Percentiles rank a stretch among this genome's conserved stretches.
phyloP scores from a whole-genome alignment of 2,329 filamentous ascomycete genomes.

The Neonectria neomacrospora region DNA sequence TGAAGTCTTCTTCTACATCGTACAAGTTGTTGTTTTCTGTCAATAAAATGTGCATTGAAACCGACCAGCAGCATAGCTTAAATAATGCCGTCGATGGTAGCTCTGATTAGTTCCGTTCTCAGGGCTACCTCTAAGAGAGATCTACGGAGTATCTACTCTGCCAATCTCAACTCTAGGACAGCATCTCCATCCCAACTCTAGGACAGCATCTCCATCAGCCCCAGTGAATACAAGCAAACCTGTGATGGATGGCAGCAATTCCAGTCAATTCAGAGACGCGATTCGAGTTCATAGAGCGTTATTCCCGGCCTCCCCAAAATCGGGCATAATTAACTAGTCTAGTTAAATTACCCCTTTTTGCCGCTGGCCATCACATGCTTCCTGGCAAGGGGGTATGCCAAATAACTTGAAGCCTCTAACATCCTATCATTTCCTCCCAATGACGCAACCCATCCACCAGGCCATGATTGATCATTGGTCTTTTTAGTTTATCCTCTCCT shows the following conservation, averaged over 20 bases:
- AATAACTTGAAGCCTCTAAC: slow-evolving; percentile 1
- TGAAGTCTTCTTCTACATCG: neutral
- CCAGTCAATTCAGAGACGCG: neutral
- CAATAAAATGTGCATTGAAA: neutral
- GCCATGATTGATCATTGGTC: neutral
- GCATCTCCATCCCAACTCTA: neutral
- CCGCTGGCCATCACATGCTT: slow-evolving; percentile 26
- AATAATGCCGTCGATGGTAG: no score
- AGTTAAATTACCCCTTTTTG: slow-evolving; percentile 22
- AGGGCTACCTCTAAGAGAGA: neutral
- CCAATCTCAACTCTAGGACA: neutral
- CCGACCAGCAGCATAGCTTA: neutral
- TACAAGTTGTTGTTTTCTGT: neutral
- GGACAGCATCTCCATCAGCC: neutral
- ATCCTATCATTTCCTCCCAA: slow-evolving; percentile 17
- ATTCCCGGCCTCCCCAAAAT: no score
- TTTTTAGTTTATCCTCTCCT: slow-evolving; percentile 10
- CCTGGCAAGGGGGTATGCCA: slow-evolving; percentile 14
- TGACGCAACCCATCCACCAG: slow-evolving; percentile 39
- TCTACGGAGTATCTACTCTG: no score
- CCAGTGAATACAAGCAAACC: neutral
- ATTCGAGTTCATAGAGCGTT: neutral
- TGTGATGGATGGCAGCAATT: neutral
- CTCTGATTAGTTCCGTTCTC: neutral
- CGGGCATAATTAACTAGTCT: neutral